Percentiles rank a stretch among this genome's conserved stretches.
These are phyloP conservation scores for Suillus tomentosus DNA, from an alignment of 768 basidiomycete species.

Conservation along the genomic window DNA sequence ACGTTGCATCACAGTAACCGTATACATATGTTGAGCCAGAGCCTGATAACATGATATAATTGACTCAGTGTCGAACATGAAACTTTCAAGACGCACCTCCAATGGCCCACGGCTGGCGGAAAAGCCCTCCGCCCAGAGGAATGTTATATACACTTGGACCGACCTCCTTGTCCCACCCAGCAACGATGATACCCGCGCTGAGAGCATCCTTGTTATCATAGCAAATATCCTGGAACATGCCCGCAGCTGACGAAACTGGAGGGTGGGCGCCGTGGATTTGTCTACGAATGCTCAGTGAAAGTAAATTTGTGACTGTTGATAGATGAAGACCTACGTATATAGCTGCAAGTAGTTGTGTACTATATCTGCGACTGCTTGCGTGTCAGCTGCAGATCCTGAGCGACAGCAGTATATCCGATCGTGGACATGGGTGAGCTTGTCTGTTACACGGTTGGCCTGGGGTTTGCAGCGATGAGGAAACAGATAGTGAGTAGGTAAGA, in stretches of 20 bases:
- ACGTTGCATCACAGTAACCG: conserved; percentile 99
- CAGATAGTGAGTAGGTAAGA: neutral
- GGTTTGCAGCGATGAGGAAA: conserved; percentile 11
- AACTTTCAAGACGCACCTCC: conserved; percentile 61
- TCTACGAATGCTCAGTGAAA: conserved; percentile 28
- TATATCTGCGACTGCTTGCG: conserved; percentile 92
- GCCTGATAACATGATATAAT: conserved; percentile 42
- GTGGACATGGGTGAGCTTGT: conserved; percentile 95
- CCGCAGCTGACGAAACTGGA: conserved; percentile 79
- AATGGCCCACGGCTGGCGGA: conserved; percentile 98
- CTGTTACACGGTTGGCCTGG: conserved; percentile 96
- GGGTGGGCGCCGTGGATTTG: conserved; percentile 68
- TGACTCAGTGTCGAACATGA: neutral
- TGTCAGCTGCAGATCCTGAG: conserved; percentile 96
- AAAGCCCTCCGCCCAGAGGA: conserved; percentile 93
- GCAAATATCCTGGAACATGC: conserved; percentile 82
- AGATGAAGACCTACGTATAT: conserved; percentile 52
- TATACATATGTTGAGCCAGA: conserved; percentile 98
- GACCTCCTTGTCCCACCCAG: conserved; percentile 91
- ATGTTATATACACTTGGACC: conserved; percentile 97
- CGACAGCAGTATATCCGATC: conserved; percentile 99
- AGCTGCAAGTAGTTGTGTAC: conserved; percentile 84
- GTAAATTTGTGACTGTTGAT: neutral
- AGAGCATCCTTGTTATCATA: conserved; percentile 92
- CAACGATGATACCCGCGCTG: conserved; percentile 95